A percentile compares a stretch with the other conserved stretches of the same genome.
Conservation (phyloP, 2,329 filamentous ascomycete species). For the Exophiala alcalophila region DNA sequence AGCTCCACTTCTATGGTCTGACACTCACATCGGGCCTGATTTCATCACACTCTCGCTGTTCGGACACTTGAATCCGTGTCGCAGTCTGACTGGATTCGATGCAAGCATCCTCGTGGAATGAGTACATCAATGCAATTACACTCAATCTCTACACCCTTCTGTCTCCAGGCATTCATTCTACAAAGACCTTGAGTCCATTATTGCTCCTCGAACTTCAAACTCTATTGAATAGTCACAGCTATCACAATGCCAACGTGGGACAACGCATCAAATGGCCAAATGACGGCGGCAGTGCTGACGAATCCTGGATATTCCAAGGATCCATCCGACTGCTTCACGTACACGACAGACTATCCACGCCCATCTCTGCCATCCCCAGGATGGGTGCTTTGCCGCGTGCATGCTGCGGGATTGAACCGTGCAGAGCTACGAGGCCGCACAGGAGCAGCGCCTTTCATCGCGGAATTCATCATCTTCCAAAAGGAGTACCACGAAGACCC, state of each 20-base stretch:
- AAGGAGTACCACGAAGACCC: slow-evolving; percentile 2
- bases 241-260: slow-evolving; percentile 2
- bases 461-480: slow-evolving; percentile 4
- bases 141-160: too few species aligned
- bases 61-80: too few species aligned
- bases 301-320: neutral
- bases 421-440: slow-evolving; percentile 5
- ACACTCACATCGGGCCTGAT: too few species aligned
- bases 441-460: neutral
- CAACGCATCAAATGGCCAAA: neutral
- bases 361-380: neutral
- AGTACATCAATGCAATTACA: too few species aligned
- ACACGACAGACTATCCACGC: slow-evolving; percentile 1
- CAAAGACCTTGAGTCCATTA: too few species aligned
- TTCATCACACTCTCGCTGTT: too few species aligned
- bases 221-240: neutral
- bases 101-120: too few species aligned
- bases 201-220: too few species aligned
- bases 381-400: slow-evolving; percentile 1
- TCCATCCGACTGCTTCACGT: slow-evolving; percentile 2
- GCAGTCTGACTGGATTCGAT: too few species aligned
- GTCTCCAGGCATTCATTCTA: too few species aligned
- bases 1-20: too few species aligned
- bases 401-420: slow-evolving; percentile 1
- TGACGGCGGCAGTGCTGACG: slow-evolving; percentile 1